Conservation (phyloP, 495 filamentous ascomycete species). For the Cudoniella acicularis region DNA sequence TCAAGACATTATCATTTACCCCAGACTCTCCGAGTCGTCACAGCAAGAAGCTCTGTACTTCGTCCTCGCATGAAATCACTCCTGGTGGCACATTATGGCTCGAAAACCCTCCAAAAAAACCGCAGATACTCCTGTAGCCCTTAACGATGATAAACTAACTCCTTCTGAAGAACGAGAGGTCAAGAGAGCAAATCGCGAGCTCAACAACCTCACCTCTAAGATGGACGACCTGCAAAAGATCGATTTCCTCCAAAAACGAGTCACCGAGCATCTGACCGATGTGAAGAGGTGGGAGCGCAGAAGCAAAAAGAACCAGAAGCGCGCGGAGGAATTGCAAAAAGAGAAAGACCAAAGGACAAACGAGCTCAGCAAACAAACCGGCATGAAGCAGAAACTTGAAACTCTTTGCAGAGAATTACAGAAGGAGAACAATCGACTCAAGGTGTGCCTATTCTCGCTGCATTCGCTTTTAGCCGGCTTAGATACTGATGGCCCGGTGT, state of each 20-base stretch:
- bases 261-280: slow-evolving; percentile 82
- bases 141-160: slow-evolving; percentile 1
- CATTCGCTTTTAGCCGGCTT: not conserved
- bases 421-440: slow-evolving; percentile 94
- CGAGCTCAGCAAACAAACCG: slow-evolving; percentile 81
- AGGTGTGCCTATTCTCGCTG: slow-evolving; percentile 53
- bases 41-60: too few species aligned
- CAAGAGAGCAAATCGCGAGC: slow-evolving; percentile 87
- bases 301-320: slow-evolving; percentile 91
- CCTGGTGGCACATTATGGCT: too few species aligned
- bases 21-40: too few species aligned
- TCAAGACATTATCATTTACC: not conserved
- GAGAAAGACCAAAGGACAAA: slow-evolving; percentile 86
- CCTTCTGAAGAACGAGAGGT: slow-evolving; percentile 57
- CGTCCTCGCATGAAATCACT: too few species aligned
- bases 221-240: slow-evolving; percentile 72
- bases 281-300: slow-evolving; percentile 95
- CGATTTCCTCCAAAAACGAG: slow-evolving; percentile 84
- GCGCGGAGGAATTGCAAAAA: slow-evolving; percentile 90
- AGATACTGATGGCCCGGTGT: slow-evolving; percentile 19
- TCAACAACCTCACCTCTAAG: slow-evolving; percentile 73
- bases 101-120: too few species aligned
- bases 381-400: slow-evolving; percentile 90
- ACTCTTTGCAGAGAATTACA: slow-evolving; percentile 90
- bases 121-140: not conserved